Evolutionary conservation across 164 flowering plant genomes (phyloP), one percentile per base, ranked within the genome.

Genomic region (Piper betle): DNA sequence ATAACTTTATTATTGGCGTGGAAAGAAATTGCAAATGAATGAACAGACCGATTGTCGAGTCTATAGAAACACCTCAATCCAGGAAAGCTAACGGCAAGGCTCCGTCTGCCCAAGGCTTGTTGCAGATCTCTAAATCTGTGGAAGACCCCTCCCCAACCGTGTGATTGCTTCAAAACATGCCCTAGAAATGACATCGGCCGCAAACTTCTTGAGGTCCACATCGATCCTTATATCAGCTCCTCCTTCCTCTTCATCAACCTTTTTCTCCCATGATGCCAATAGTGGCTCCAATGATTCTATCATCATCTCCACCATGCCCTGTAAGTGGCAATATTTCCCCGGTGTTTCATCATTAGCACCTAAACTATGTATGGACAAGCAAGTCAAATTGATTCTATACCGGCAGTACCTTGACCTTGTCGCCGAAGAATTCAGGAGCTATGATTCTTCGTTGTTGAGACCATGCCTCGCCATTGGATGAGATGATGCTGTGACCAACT

Each of bases 361-460:
- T n/a, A n/a, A n/a, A n/a, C n/a, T n/a, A n/a, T n/a, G n/a, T n/a
- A n/a, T n/a, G n/a, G n/a, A n/a, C n/a, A n/a, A n/a, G n/a, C n/a
- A n/a, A n/a, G n/a, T n/a, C n/a, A n/a, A n/a, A n/a, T n/a, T n/a
- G n/a, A n/a, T n/a, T n/a, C n/a, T n/a, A 43, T 3, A 7, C 50
- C 12, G 1, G 8, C 3, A 71, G 80, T 80, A 75, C 78, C 78
- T 79, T 79, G 20, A 79, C 75, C 60, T 75, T 75, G 40, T 81
- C 76, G 63, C 70, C 61, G 68, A 58, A 72, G 8, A 81, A 71
- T 38, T 75, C 69, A 12, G 78, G 82, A 16, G 82, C 82, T 41
- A 79, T 60, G 33, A 77, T 66, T 61, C 78, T 81, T 59, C 82
- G 69, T 37, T 81, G 85, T 15, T 77, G 74, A 5, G 69, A 71